Evolutionary conservation across 2,329 filamentous ascomycete species (phyloP).

Genomic region (Raffaelea deltoideospora): DNA sequence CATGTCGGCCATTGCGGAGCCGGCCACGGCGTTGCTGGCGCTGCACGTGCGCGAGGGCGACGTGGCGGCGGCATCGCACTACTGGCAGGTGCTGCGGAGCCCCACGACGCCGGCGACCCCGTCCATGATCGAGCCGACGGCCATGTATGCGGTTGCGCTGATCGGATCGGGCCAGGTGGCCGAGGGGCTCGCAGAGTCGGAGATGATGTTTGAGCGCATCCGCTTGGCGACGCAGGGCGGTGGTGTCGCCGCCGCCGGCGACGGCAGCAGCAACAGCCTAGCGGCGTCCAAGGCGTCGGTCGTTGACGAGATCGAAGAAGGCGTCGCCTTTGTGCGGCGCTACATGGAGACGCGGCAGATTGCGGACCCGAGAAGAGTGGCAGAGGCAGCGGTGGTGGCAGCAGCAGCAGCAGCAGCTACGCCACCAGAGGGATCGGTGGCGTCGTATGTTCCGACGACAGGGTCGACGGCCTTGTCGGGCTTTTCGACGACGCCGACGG

Average conservation of each 20-base stretch:
- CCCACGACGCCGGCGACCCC: constrained; percentile 43
- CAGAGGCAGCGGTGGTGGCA: constrained; percentile 23
- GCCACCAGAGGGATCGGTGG: no score
- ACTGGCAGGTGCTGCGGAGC: constrained; percentile 61
- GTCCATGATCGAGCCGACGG: constrained; percentile 68
- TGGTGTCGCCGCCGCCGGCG: no score
- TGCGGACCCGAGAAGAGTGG: constrained; percentile 39
- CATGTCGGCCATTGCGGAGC: constrained; percentile 22
- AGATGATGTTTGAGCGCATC: constrained; percentile 77
- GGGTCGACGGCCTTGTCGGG: constrained; percentile 34
- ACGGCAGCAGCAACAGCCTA: no score
- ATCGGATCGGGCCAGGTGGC: constrained; percentile 72
- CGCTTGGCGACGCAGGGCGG: constrained; percentile 39
- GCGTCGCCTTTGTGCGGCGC: constrained; percentile 49
- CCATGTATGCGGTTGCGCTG: constrained; percentile 81
- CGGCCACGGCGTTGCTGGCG: constrained; percentile 52
- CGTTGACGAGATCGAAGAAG: constrained; percentile 75
- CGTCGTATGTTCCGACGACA: constrained; percentile 21
- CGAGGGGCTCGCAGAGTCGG: constrained; percentile 66
- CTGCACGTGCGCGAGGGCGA: constrained; percentile 75
- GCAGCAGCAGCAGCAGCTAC: no score
- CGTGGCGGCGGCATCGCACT: constrained; percentile 58
- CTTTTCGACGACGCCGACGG: constrained; percentile 37
- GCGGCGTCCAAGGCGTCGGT: constrained; percentile 40
- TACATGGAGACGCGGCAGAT: constrained; percentile 45